A percentile compares a stretch with the other conserved stretches of the same genome.
These are phyloP conservation scores for Daldinia sp. DNA, from an alignment of 2,329 filamentous ascomycete genomes.

Conservation along the genomic window DNA sequence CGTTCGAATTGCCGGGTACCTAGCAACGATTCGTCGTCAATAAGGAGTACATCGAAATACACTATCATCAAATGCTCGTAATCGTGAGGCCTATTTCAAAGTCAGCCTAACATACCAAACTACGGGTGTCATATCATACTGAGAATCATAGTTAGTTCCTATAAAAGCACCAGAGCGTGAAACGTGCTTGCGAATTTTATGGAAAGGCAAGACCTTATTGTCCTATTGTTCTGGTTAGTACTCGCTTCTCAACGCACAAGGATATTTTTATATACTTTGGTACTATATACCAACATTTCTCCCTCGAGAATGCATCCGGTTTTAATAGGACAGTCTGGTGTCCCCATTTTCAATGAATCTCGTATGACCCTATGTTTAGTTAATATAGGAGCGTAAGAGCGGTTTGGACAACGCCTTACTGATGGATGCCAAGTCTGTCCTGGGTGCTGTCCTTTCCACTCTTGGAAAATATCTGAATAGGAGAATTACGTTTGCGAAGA, in stretches of 20 bases:
- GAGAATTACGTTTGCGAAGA: constrained; percentile 59
- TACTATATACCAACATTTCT: constrained; percentile 81
- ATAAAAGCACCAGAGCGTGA: constrained; percentile 75
- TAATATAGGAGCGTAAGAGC: neutral
- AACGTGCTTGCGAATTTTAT: constrained; percentile 84
- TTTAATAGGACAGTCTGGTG: constrained; percentile 64
- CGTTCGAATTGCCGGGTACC: constrained; percentile 64
- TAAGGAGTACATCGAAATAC: constrained; percentile 65
- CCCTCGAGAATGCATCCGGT: constrained; percentile 81
- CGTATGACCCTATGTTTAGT: constrained; percentile 61
- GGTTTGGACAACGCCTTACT: constrained; percentile 47
- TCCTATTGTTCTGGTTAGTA: constrained; percentile 51
- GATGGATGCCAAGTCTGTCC: constrained; percentile 70
- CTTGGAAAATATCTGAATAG: constrained; percentile 87
- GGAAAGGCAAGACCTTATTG: constrained; percentile 74
- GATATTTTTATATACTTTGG: constrained; percentile 53
- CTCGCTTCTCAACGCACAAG: neutral
- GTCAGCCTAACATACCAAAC: constrained; percentile 30
- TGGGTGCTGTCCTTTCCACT: constrained; percentile 87
- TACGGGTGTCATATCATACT: constrained; percentile 53
- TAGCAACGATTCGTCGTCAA: constrained; percentile 63
- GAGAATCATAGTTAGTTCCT: constrained; percentile 73
- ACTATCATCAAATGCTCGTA: constrained; percentile 69
- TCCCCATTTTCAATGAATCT: constrained; percentile 69
- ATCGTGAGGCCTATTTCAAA: constrained; percentile 51